Conservation (phyloP, 495 filamentous ascomycete species). For the Aspergillus sparsus region DNA sequence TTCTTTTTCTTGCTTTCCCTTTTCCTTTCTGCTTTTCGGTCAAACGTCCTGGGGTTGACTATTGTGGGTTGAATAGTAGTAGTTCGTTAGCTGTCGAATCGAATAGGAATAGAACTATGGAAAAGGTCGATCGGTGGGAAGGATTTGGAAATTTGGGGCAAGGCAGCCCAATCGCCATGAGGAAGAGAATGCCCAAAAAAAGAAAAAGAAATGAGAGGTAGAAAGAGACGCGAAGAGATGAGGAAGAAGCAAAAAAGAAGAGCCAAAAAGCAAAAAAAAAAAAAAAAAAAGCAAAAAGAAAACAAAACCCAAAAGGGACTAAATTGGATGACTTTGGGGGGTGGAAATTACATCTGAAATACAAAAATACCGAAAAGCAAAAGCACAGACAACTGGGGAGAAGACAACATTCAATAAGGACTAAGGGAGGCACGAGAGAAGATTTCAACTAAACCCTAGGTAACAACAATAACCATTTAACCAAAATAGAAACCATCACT, state of each 20-base stretch:
- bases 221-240: slow-evolving; percentile 10
- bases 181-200: slow-evolving; percentile 13
- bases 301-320: not conserved
- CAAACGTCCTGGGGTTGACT: not conserved
- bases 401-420: no score
- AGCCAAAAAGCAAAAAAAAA: slow-evolving; percentile 9
- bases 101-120: not conserved
- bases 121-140: slow-evolving; percentile 1
- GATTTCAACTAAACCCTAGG: not conserved
- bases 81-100: slow-evolving; percentile 3
- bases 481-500: not conserved
- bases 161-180: not conserved
- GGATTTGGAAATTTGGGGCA: not conserved
- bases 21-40: not conserved
- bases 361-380: no score
- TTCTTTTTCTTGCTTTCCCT: slow-evolving; percentile 1
- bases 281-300: not conserved
- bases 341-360: no score
- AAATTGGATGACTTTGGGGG: not conserved
- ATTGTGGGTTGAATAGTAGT: no score
- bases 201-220: slow-evolving; percentile 15
- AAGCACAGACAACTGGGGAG: no score
- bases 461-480: not conserved
- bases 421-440: no score
- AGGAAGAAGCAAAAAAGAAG: slow-evolving; percentile 7